These are phyloP conservation scores for Coniochaeta sp. DNA, from an alignment of 2,329 filamentous ascomycete genomes.

Conservation along the genomic window DNA sequence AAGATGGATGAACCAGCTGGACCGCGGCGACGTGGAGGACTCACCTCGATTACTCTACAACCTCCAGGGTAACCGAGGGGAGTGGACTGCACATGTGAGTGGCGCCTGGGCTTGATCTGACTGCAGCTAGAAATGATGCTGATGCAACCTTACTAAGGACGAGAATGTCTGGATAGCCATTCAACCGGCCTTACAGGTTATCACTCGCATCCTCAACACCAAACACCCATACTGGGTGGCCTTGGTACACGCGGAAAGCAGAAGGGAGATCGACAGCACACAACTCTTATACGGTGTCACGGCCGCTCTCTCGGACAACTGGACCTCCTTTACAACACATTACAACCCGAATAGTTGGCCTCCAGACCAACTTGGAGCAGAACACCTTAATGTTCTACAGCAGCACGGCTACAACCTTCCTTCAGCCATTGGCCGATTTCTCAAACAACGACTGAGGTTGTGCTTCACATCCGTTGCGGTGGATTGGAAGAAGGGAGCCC, in stretches of 20 bases:
- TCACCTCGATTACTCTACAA: conserved; percentile 6
- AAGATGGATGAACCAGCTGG: neutral
- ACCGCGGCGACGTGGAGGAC: neutral
- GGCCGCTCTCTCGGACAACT: neutral
- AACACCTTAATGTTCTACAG: neutral
- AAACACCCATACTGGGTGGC: conserved; percentile 7
- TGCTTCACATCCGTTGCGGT: neutral
- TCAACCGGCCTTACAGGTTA: conserved; percentile 9
- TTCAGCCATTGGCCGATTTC: neutral
- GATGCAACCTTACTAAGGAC: neutral
- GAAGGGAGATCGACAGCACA: neutral
- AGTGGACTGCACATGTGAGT: conserved; percentile 5
- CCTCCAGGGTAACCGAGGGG: conserved; percentile 4
- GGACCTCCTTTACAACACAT: neutral
- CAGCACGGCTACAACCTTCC: neutral
- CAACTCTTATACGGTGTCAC: neutral
- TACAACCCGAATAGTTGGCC: neutral
- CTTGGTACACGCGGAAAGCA: neutral
- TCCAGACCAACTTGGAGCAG: neutral
- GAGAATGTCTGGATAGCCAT: conserved; percentile 8
- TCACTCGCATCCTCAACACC: conserved; percentile 4
- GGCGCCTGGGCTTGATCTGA: neutral
- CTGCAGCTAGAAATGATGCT: neutral
- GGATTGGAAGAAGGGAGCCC: neutral
- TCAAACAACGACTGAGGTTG: neutral